Base-by-base conservation (phyloP, 1,139 yeast genomes). In the Taphrina flavorubra region DNA sequence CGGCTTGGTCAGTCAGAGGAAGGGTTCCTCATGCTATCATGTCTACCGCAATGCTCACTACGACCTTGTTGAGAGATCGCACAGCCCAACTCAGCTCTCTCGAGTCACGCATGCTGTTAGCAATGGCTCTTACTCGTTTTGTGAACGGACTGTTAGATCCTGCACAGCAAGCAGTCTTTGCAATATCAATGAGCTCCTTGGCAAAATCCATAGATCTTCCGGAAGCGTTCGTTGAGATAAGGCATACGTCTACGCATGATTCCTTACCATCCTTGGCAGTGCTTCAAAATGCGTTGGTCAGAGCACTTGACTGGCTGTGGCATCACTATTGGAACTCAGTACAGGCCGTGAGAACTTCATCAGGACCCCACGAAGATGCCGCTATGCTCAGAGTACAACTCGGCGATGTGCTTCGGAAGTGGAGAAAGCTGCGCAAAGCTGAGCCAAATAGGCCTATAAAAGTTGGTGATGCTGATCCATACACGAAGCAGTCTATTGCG, bases 61-160 rank as follows among this genome's bases (percentile, higher is more conserved):
- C 89, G 6, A 83, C 88, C 0, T 74, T 79, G 1, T 73, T 87
- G 10, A 55, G 70, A 0, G 60, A 46, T 51, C 60, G 36, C 14
- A 77, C 69, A 49, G 77, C 7, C 73, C 74, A 58, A 73, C 79
- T 0, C 72, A 80, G 2, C 78, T 87, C 67, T 76, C 53, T 63
- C 25, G 67, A 63, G 36, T 7, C 55, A 11, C 60, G 67, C 3
- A 53, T 87, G 71, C 81, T 89, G 1, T 87, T 89, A 73, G 81
- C 96, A 0, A 88, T 90, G 91, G 86, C 94, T 0, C 74, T 94
- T 8, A 87, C 92, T 37, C 69, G 97, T 70, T 92, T 94, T 79
- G 98, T 94, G 31, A 95, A 94, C 77, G 98, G 98, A 0, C 78
- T 92, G 37, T 79, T 95, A 56, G 99, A 95, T 76, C 96, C 96